Base-by-base conservation (phyloP, 306 rosid genomes). In the Castanea crenata region DNA sequence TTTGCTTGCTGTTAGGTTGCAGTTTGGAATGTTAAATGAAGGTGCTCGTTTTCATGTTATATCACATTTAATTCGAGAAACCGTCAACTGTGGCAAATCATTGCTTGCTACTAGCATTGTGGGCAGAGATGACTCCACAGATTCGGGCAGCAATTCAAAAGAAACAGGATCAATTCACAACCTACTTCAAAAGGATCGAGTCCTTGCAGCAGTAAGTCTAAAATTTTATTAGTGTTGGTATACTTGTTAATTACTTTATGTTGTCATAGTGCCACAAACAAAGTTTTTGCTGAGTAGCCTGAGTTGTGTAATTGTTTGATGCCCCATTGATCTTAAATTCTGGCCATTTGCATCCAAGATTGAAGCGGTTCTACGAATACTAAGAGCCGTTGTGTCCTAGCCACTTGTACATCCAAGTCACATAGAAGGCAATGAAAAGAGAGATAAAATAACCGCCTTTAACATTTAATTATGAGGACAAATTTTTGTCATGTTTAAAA, bases 1-100 rank as follows among this genome's bases (percentile, higher is more conserved):
- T 70, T 84, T 95, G 92, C 98, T 95, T 79, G 90, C 89, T 81
- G 90, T 93, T 83, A 88, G 98, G 88, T 89, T 92, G 27, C 95
- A 95, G 87, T 95, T 83, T 65, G 92, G 95, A 78, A 75, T 87
- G 89, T 83, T 93, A 84, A 89, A 95, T 82, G 93, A 89, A 46
- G 99, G 91, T 80, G 92, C 97, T 71, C 99, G 97, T 80, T 89
- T 95, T 87, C 99, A 95, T 83, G 92, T 92, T 69, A 81, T 95
- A 84, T 90, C 99, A 21, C 97, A 92, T 86, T 88, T 93, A 92
- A 89, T 95, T 74, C 91, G 96, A 19, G 99, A 91, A 83, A 90
- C 96, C 75, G 92, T 95, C 58, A 91, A 79, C 68, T 83, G 88
- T 75, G 94, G 99, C 75, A 95, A 95, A 85, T 85, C 92, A 79